Evolutionary conservation across 441 rosid genomes (phyloP).

Genomic region (Populus hybrid): DNA sequence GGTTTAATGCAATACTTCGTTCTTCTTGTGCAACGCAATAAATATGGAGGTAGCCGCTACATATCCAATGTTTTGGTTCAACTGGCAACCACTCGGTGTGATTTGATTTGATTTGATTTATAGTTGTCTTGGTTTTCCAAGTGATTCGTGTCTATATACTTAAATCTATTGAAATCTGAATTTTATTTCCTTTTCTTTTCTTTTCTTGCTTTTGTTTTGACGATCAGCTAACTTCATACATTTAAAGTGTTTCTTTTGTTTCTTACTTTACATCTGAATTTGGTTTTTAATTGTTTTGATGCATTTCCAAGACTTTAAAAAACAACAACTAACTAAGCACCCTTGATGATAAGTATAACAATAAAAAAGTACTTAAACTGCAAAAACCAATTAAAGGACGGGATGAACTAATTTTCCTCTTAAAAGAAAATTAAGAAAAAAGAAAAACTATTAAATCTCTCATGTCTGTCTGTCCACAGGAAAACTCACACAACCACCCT

Average conservation of each 20-base stretch:
- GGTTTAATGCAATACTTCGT: not conserved
- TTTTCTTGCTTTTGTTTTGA: not conserved
- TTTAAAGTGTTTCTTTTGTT: not conserved
- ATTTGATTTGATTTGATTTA: too few relatives aligned
- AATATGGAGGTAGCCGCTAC: not conserved
- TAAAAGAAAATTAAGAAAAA: too few relatives aligned
- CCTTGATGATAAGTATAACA: too few relatives aligned
- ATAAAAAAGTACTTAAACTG: too few relatives aligned
- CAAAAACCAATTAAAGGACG: too few relatives aligned
- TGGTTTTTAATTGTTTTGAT: too few relatives aligned
- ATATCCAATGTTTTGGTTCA: not conserved
- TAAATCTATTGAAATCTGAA: too few relatives aligned
- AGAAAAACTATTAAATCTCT: too few relatives aligned
- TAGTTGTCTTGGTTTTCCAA: not conserved
- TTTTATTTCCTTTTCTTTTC: too few relatives aligned
- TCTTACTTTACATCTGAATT: not conserved
- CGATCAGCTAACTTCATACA: not conserved
- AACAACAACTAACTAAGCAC: too few relatives aligned
- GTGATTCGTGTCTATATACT: not conserved
- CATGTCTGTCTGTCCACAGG: not conserved
- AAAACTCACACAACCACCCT: not conserved
- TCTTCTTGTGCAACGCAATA: not conserved
- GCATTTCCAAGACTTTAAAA: too few relatives aligned
- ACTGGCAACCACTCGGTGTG: not conserved
- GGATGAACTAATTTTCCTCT: not conserved